A percentile compares a stretch with the other conserved stretches of the same genome.
Evolutionary conservation across 1,284 basidiomycete genomes (phyloP).

Genomic region (Stereum hirsutum): DNA sequence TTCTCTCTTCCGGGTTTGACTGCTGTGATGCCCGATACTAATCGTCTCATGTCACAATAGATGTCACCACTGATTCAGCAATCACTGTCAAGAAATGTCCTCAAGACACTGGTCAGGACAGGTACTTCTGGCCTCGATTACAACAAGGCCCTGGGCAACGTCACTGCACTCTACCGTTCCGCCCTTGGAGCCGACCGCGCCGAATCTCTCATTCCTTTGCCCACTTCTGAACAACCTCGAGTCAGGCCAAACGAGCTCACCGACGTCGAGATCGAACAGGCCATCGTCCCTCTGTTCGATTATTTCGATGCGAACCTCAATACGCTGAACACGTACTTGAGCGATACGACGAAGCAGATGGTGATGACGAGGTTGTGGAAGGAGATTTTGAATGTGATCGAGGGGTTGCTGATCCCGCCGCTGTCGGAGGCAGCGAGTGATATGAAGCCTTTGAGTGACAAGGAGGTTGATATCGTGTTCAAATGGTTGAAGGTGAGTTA

Average conservation of each 20-base stretch:
- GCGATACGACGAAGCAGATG: constrained; percentile 80
- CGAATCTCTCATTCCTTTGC: constrained; percentile 76
- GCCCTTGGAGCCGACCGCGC: constrained; percentile 53
- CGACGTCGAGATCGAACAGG: constrained; percentile 92
- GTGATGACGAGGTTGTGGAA: constrained; percentile 97
- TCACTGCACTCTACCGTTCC: constrained; percentile 75
- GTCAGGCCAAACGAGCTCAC: constrained; percentile 68
- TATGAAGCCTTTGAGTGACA: constrained; percentile 86
- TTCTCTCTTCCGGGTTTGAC: background rate
- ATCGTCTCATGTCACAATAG: constrained; percentile 31
- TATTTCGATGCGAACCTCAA: constrained; percentile 95
- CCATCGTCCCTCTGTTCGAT: constrained; percentile 89
- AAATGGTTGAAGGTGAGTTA: constrained; percentile 86
- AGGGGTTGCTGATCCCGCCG: constrained; percentile 87
- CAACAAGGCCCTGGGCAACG: constrained; percentile 73
- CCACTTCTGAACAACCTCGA: constrained; percentile 60
- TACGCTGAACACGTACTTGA: constrained; percentile 84
- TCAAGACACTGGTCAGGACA: constrained; percentile 72
- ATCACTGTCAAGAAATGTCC: constrained; percentile 71
- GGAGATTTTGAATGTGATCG: constrained; percentile 85
- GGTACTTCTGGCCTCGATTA: constrained; percentile 64
- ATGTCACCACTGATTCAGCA: constrained; percentile 94
- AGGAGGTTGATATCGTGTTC: constrained; percentile 96
- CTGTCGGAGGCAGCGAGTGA: constrained; percentile 84
- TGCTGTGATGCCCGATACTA: background rate